Evolutionary conservation across 805 yeast species (phyloP).

Genomic region (Priceomyces melissophilus): DNA sequence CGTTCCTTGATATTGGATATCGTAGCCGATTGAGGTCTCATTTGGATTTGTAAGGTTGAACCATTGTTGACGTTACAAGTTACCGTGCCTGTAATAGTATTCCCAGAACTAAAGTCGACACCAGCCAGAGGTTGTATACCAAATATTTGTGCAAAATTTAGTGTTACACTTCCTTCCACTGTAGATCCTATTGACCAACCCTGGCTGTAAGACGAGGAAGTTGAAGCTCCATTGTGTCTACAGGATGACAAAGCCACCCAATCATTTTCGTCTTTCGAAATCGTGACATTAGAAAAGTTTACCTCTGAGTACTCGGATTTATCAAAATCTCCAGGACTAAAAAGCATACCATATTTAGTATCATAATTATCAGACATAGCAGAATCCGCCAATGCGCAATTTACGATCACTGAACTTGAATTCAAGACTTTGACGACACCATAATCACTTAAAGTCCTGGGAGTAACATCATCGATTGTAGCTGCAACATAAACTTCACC

Average conservation of each 20-base stretch:
- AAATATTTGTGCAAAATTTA: constrained; percentile 7
- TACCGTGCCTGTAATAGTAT: constrained; percentile 8
- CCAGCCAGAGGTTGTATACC: constrained; percentile 8
- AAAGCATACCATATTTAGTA: not conserved
- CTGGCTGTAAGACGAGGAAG: constrained; percentile 8
- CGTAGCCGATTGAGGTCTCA: constrained; percentile 4
- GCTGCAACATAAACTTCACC: constrained; percentile 8
- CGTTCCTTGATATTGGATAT: constrained; percentile 9
- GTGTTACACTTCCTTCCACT: constrained; percentile 6
- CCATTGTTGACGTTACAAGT: constrained; percentile 11
- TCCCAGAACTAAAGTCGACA: constrained; percentile 3
- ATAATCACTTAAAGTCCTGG: constrained; percentile 8
- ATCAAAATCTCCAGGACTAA: constrained; percentile 3
- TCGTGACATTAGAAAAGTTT: constrained; percentile 2
- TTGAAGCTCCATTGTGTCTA: constrained; percentile 8
- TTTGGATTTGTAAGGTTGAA: constrained; percentile 10
- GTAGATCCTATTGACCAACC: constrained; percentile 11
- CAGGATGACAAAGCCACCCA: constrained; percentile 12
- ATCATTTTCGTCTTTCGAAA: not conserved
- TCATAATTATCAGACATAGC: constrained; percentile 9
- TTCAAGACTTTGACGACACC: constrained; percentile 11
- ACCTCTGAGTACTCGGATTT: constrained; percentile 8
- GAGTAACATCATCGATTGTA: constrained; percentile 8
- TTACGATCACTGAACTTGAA: constrained; percentile 12
- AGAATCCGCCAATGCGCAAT: constrained; percentile 8